Conservation (phyloP, 208 protist species). For the Leishmania guyanensis region DNA sequence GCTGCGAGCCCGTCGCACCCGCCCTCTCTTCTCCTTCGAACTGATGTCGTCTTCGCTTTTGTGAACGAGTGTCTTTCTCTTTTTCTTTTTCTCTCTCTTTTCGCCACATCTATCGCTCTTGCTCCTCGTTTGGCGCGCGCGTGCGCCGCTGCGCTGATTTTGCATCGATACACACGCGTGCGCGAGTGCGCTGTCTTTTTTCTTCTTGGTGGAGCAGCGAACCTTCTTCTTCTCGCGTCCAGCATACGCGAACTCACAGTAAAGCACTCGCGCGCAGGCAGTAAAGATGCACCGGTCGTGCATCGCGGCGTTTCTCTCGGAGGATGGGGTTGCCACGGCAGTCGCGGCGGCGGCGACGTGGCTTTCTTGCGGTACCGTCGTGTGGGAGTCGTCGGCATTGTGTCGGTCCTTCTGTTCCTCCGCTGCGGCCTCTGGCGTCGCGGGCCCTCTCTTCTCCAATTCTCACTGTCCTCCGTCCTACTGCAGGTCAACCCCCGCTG, state of each 20-base stretch:
- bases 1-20: neutral
- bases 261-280: neutral
- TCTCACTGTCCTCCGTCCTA: neutral
- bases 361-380: neutral
- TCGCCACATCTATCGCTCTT: neutral
- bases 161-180: neutral
- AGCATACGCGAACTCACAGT: neutral
- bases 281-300: neutral
- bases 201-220: neutral
- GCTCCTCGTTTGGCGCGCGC: neutral
- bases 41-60: neutral
- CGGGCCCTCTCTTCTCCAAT: neutral
- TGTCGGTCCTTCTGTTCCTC: neutral
- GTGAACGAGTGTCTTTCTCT: neutral
- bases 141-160: no score
- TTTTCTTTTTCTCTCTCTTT: neutral
- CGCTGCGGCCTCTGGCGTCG: neutral
- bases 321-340: neutral
- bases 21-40: neutral
- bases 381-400: neutral
- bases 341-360: neutral
- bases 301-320: neutral
- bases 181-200: no score
- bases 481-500: neutral
- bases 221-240: neutral